These are phyloP conservation scores for Neonothopanus nambi DNA, from an alignment of 1,284 basidiomycete species.

Conservation along the genomic window DNA sequence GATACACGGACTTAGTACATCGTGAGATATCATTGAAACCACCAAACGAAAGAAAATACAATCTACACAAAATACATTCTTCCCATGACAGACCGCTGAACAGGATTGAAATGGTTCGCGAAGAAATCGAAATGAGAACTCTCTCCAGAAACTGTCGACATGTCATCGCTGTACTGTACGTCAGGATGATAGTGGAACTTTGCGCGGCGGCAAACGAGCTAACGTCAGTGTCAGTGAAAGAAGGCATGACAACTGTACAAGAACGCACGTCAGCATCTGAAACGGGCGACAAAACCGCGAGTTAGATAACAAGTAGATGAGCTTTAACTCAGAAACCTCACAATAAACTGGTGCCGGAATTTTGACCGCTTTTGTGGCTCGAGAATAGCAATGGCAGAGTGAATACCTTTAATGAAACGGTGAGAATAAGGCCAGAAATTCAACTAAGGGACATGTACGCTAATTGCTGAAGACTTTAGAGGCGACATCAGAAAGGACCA, in stretches of 20 bases:
- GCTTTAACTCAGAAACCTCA: conserved; percentile 19
- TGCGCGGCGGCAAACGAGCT: conserved; percentile 33
- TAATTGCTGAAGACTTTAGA: conserved; percentile 23
- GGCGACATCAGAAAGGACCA: background rate
- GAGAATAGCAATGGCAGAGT: conserved; percentile 36
- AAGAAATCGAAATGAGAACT: background rate
- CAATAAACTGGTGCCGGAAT: conserved; percentile 42
- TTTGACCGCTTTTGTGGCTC: conserved; percentile 36
- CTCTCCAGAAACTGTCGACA: conserved; percentile 16
- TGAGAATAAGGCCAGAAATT: background rate
- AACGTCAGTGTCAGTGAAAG: background rate
- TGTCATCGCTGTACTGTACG: conserved; percentile 21
- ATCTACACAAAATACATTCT: background rate
- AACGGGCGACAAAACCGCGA: background rate
- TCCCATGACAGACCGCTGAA: background rate
- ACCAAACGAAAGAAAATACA: too few relatives aligned
- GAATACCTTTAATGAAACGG: conserved; percentile 24
- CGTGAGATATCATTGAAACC: too few relatives aligned
- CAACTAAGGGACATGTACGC: conserved; percentile 18
- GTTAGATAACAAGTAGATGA: background rate
- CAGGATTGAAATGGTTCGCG: background rate
- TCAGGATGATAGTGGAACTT: conserved; percentile 32
- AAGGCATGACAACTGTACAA: background rate
- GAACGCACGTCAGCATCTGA: conserved; percentile 32
- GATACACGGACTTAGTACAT: too few relatives aligned